Evolutionary conservation across 2,329 filamentous ascomycete species (phyloP).

Genomic region (Aulographum hederae): DNA sequence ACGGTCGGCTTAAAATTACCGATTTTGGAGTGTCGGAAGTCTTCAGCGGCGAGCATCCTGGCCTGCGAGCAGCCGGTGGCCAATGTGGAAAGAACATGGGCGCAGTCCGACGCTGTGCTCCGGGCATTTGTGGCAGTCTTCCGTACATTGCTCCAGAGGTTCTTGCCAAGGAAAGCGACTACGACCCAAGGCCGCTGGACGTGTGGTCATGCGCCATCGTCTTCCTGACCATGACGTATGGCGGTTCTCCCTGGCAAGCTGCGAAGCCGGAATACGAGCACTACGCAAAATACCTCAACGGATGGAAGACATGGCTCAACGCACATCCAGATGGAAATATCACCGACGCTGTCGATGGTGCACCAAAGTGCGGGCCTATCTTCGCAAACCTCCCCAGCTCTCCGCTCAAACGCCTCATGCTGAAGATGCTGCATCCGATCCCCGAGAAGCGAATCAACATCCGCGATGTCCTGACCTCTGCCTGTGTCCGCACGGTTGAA

Average conservation of each 20-base stretch:
- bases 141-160: constrained; percentile 84
- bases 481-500: constrained; percentile 58
- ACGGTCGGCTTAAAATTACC: constrained; percentile 75
- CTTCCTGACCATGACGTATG: constrained; percentile 59
- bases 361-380: constrained; percentile 46
- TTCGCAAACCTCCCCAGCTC: constrained; percentile 47
- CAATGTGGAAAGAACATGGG: constrained; percentile 58
- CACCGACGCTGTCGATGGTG: constrained; percentile 33
- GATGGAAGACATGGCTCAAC: constrained; percentile 50
- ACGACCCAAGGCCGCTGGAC: constrained; percentile 64
- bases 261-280: constrained; percentile 36
- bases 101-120: constrained; percentile 50
- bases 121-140: constrained; percentile 68
- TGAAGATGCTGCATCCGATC: constrained; percentile 71
- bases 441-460: constrained; percentile 54
- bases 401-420: constrained; percentile 49
- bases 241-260: constrained; percentile 55
- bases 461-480: constrained; percentile 45
- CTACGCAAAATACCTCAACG: constrained; percentile 46
- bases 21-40: constrained; percentile 85
- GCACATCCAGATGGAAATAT: constrained; percentile 33
- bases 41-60: constrained; percentile 66
- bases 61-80: constrained; percentile 52
- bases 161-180: constrained; percentile 44
- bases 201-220: constrained; percentile 77